Evolutionary conservation across 805 yeast genomes (phyloP).

Genomic region (Ascoidea tarda): DNA sequence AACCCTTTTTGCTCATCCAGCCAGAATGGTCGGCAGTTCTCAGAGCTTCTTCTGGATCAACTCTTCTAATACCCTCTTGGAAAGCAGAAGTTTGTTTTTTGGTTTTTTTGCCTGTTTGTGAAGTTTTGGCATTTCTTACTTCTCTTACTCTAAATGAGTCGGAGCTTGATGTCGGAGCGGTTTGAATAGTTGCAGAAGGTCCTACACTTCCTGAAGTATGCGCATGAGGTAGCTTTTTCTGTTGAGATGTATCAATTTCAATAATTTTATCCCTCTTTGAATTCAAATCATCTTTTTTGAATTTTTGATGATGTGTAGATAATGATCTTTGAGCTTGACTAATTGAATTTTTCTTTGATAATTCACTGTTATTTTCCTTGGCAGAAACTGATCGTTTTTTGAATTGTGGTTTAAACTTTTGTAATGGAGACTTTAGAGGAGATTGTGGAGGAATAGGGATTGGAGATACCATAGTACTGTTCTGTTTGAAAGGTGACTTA

Average conservation of each 20-base stretch:
- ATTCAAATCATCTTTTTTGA: no score
- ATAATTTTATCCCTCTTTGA: background rate
- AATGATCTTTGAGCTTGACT: slow-evolving; percentile 24
- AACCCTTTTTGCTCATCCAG: slow-evolving; percentile 93
- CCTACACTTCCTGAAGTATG: background rate
- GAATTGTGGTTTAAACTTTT: background rate
- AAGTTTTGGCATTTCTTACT: slow-evolving; percentile 9
- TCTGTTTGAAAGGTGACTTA: no score
- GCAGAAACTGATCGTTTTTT: slow-evolving; percentile 40
- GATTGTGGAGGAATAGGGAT: slow-evolving; percentile 3
- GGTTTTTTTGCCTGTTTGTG: slow-evolving; percentile 18
- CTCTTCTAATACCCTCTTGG: slow-evolving; percentile 71
- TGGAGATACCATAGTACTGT: no score
- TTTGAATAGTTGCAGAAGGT: background rate
- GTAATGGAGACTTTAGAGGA: slow-evolving; percentile 9
- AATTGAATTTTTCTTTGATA: slow-evolving; percentile 2
- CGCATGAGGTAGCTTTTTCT: background rate
- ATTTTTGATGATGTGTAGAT: slow-evolving; percentile 12
- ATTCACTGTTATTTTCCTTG: slow-evolving; percentile 20
- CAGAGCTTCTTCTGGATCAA: slow-evolving; percentile 67
- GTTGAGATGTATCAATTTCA: background rate
- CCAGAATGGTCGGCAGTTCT: slow-evolving; percentile 70
- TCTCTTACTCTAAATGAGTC: slow-evolving; percentile 7
- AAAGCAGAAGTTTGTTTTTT: slow-evolving; percentile 68
- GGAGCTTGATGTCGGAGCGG: background rate